Percentiles rank a stretch among this genome's conserved stretches.
Conservation (phyloP, 2,329 filamentous ascomycete species). For the Paradendryphiella salina region DNA sequence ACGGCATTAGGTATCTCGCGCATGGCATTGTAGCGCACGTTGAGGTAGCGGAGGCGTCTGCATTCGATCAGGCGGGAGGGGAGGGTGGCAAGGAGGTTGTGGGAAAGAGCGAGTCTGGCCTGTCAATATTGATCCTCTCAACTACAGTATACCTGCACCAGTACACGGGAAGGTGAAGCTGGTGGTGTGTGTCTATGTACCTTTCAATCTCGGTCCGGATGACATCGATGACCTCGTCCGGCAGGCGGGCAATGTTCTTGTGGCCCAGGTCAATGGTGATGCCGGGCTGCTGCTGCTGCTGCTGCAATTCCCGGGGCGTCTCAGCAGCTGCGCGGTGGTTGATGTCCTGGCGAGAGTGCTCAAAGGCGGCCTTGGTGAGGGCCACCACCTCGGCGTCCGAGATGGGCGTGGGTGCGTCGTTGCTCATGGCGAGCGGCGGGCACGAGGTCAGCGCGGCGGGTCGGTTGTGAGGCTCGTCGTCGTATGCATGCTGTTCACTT, state of each 20-base stretch:
- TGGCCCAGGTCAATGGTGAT: constrained; percentile 79
- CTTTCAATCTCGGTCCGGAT: constrained; percentile 75
- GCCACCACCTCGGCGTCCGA: constrained; percentile 66
- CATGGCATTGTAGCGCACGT: constrained; percentile 76
- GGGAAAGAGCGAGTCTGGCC: constrained; percentile 74
- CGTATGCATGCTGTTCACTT: constrained; percentile 16
- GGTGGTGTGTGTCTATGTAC: constrained; percentile 48
- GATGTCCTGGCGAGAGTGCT: constrained; percentile 67
- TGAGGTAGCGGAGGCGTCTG: constrained; percentile 76
- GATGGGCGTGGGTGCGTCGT: constrained; percentile 51
- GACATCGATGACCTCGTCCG: constrained; percentile 73
- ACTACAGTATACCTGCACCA: background rate
- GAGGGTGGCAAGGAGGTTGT: constrained; percentile 73
- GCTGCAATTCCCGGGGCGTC: constrained; percentile 59
- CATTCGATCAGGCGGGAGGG: constrained; percentile 74
- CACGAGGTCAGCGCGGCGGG: constrained; percentile 13
- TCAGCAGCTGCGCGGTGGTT: constrained; percentile 56
- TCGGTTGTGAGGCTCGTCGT: background rate
- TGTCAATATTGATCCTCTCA: background rate
- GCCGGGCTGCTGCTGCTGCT: constrained; percentile 66
- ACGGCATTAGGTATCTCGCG: constrained; percentile 67
- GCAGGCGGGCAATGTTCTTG: constrained; percentile 70
- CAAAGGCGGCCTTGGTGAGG: constrained; percentile 69
- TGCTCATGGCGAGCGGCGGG: constrained; percentile 42
- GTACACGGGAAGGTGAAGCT: background rate